A percentile compares a stretch with the other conserved stretches of the same genome.
Conservation (phyloP, 2,329 filamentous ascomycete species). For the Alternaria alternata region DNA sequence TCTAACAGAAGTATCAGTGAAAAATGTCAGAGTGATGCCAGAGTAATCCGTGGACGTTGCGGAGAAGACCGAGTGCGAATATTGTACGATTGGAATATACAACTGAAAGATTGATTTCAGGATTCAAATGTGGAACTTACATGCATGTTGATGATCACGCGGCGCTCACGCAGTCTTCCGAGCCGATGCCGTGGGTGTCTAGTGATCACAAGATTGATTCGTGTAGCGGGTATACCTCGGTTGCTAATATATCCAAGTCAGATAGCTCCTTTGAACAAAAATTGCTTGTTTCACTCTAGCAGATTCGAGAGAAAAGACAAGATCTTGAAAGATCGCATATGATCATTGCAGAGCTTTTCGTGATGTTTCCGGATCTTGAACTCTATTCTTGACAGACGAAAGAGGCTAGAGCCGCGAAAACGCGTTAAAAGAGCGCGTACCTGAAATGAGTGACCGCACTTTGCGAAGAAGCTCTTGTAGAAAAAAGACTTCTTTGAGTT, state of each 20-base stretch:
- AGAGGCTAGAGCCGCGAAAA: neutral
- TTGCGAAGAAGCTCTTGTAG: neutral
- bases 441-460: neutral
- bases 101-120: neutral
- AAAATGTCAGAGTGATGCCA: neutral
- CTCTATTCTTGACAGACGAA: neutral
- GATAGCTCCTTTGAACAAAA: neutral
- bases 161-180: neutral
- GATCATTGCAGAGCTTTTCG: neutral
- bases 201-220: neutral
- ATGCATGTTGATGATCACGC: neutral
- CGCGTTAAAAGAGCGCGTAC: neutral
- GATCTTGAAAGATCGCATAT: neutral
- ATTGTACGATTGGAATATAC: neutral
- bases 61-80: neutral
- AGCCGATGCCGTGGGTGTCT: neutral
- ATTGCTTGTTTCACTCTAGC: neutral
- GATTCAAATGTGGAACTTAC: neutral
- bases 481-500: neutral
- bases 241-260: neutral
- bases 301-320: neutral
- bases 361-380: neutral
- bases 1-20: conserved; percentile 52
- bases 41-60: no score
- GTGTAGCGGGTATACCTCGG: neutral